Conservation (phyloP, 169 alveolate genomes). For the Eimeria praecox region DNA sequence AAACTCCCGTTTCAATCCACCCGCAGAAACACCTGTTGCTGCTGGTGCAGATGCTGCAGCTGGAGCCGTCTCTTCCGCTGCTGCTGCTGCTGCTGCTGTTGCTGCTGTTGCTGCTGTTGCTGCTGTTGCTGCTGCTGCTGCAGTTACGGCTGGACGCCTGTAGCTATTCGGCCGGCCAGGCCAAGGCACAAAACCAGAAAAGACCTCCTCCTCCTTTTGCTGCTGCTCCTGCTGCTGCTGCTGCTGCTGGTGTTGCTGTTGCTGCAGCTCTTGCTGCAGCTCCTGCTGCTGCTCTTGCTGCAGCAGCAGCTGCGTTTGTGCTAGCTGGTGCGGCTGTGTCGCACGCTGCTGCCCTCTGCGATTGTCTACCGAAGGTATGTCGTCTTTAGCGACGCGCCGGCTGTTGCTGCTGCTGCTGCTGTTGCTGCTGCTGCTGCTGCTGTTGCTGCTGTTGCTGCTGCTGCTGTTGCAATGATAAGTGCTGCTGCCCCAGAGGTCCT, state of each 20-base stretch:
- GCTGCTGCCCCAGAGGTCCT: background rate
- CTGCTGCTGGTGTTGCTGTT: background rate
- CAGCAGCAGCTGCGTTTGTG: conserved; percentile 6
- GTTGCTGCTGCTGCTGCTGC: conserved; percentile 1
- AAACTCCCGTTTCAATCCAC: background rate
- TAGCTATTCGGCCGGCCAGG: conserved; percentile 14
- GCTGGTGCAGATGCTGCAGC: background rate
- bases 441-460: background rate
- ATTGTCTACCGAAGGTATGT: background rate
- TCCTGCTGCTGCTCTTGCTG: background rate
- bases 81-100: background rate
- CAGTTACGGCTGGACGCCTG: background rate
- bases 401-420: background rate
- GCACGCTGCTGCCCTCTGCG: background rate
- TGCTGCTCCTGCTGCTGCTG: conserved; percentile 12
- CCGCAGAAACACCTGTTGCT: background rate
- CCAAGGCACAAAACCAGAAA: conserved; percentile 57
- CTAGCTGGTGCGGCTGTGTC: background rate
- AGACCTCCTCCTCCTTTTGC: conserved; percentile 13
- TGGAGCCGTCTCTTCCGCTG: background rate
- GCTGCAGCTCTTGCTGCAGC: background rate
- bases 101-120: background rate
- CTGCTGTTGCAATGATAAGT: background rate
- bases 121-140: background rate
- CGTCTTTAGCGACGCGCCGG: background rate